Evolutionary conservation across 306 rosid species (phyloP).

Genomic region (Trifolium repens): DNA sequence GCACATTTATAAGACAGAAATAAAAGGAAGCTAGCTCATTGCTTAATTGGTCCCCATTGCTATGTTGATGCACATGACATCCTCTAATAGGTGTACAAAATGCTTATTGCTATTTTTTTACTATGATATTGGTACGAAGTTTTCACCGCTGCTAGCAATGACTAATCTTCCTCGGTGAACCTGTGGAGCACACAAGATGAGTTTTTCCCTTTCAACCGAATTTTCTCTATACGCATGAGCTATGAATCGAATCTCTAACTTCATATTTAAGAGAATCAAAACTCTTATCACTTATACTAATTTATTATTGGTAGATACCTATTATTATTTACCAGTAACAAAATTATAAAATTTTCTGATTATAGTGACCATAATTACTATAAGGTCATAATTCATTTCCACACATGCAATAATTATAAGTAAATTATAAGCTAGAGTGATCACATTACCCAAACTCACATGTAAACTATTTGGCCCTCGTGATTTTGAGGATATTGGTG

Average conservation of each 20-base stretch:
- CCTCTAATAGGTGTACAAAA: conserved; percentile 31
- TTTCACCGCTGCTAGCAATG: too few species aligned
- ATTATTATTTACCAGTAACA: too few species aligned
- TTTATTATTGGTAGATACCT: too few species aligned
- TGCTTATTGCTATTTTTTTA: background rate
- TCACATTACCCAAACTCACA: conserved; percentile 54
- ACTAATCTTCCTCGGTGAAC: too few species aligned
- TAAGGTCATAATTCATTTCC: conserved; percentile 31
- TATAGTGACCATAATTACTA: conserved; percentile 26
- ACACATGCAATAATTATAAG: conserved; percentile 48
- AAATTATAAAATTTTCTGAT: background rate
- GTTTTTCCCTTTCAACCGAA: too few species aligned
- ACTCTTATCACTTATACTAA: too few species aligned
- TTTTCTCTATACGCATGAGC: too few species aligned
- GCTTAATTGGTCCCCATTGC: conserved; percentile 44
- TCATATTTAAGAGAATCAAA: too few species aligned
- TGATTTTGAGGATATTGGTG: conserved; percentile 51
- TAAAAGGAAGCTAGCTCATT: conserved; percentile 37
- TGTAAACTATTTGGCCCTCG: conserved; percentile 34
- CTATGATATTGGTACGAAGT: too few species aligned
- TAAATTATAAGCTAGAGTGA: conserved; percentile 55
- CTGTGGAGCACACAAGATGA: too few species aligned
- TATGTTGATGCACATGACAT: conserved; percentile 39
- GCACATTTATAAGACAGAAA: conserved; percentile 43
- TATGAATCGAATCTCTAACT: too few species aligned